These are phyloP conservation scores for Neopestalotiopsis rosae DNA, from an alignment of 2,329 filamentous ascomycete species.

Conservation along the genomic window DNA sequence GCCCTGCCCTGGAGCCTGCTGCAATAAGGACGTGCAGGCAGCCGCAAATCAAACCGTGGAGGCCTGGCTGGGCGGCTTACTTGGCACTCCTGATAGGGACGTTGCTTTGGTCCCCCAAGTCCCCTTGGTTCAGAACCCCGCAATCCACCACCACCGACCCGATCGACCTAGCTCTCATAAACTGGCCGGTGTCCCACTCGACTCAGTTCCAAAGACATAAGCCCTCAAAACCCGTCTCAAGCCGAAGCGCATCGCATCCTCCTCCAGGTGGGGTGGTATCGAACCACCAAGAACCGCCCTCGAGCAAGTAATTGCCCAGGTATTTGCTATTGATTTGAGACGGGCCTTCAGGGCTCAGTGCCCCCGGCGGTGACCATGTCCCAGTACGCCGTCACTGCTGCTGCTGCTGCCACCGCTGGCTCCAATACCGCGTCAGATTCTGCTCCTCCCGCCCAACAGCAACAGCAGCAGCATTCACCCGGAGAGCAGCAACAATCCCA, in stretches of 20 bases:
- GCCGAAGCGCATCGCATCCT: constrained; percentile 29
- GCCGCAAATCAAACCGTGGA: background rate
- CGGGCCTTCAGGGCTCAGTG: constrained; percentile 13
- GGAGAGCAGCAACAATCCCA: constrained; percentile 7
- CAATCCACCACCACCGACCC: constrained; percentile 12
- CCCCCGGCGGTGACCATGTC: constrained; percentile 20
- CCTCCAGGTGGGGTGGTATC: constrained; percentile 14
- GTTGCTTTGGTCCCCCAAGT: background rate
- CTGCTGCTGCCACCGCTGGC: constrained; percentile 1
- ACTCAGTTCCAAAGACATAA: constrained; percentile 27
- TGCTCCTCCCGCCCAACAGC: constrained; percentile 11
- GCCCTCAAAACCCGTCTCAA: constrained; percentile 40
- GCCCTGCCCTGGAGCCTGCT: background rate
- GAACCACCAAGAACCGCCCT: constrained; percentile 16
- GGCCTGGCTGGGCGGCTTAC: background rate
- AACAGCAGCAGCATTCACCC: constrained; percentile 22
- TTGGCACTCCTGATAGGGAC: background rate
- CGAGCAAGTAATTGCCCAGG: background rate
- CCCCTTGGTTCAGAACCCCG: constrained; percentile 2
- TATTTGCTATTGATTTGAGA: background rate
- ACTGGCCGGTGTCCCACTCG: constrained; percentile 21
- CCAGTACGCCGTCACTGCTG: constrained; percentile 9
- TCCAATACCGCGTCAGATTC: background rate
- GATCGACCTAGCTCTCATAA: constrained; percentile 17
- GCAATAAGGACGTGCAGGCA: constrained; percentile 3